These are phyloP conservation scores for Biancaea sappan DNA, from an alignment of 306 rosid species.

Conservation along the genomic window DNA sequence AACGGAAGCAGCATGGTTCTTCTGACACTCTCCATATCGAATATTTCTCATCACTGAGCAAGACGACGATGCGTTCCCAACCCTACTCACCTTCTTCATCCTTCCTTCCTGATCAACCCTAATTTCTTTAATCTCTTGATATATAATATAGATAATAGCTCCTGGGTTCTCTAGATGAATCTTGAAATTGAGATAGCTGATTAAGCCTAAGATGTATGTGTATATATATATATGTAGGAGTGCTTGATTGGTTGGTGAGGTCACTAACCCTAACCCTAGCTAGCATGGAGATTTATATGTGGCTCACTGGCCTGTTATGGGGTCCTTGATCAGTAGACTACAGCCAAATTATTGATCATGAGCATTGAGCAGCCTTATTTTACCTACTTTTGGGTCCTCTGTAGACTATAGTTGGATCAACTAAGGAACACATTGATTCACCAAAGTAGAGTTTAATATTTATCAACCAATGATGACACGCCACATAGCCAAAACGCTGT, in stretches of 20 bases:
- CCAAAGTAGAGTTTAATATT: conserved; percentile 26
- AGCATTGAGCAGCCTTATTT: conserved; percentile 49
- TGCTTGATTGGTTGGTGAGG: conserved; percentile 34
- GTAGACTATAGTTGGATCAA: conserved; percentile 17
- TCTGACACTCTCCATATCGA: conserved; percentile 81
- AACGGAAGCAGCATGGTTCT: conserved; percentile 86
- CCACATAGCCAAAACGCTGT: conserved; percentile 31
- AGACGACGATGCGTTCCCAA: no score
- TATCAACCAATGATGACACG: conserved; percentile 36
- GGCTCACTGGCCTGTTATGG: no score
- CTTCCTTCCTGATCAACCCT: no score
- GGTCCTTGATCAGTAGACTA: no score
- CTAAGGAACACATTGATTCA: conserved; percentile 37
- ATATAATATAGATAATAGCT: neutral
- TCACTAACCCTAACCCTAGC: conserved; percentile 74
- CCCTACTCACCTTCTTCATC: conserved; percentile 62
- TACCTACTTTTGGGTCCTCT: conserved; percentile 39
- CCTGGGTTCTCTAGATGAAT: neutral
- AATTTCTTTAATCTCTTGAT: no score
- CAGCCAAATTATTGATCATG: neutral
- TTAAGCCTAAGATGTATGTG: neutral
- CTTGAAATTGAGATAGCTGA: neutral
- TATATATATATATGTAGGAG: conserved; percentile 15
- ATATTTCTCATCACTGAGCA: conserved; percentile 54
- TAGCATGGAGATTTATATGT: conserved; percentile 41